A percentile compares a stretch with the other conserved stretches of the same genome.
phyloP scores from a whole-genome alignment of 169 alveolate species.

The Plasmodium inui region DNA sequence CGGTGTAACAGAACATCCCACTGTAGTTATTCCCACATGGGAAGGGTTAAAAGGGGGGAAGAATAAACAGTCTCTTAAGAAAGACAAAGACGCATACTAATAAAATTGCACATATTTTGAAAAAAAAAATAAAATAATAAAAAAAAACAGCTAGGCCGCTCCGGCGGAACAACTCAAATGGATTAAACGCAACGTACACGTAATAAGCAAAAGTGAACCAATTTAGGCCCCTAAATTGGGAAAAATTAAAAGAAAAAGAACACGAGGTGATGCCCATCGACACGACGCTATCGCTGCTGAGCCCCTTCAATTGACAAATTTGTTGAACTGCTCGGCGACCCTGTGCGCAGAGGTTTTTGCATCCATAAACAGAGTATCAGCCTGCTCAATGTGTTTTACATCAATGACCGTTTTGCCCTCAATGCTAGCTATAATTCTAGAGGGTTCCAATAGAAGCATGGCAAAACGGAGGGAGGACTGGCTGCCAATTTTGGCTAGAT shows the following conservation, averaged over 20 bases:
- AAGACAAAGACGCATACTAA: not conserved
- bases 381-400: slow-evolving; percentile 94
- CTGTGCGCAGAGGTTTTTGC: slow-evolving; percentile 97
- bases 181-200: not conserved
- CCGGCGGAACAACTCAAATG: not conserved
- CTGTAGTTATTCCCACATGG: not conserved
- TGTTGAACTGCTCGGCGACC: slow-evolving; percentile 93
- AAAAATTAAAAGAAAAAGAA: not conserved
- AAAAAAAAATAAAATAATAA: not conserved
- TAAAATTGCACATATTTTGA: not conserved
- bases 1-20: not conserved
- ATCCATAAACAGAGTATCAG: slow-evolving; percentile 96
- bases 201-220: not conserved
- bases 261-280: not conserved
- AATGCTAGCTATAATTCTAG: slow-evolving; percentile 95
- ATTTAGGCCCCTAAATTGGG: slow-evolving; percentile 2
- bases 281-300: not conserved
- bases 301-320: slow-evolving; percentile 84
- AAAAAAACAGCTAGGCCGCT: not conserved
- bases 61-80: not conserved
- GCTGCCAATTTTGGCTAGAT: slow-evolving; percentile 97
- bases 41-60: not conserved
- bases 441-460: slow-evolving; percentile 96
- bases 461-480: slow-evolving; percentile 96
- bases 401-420: slow-evolving; percentile 93